Percentiles rank a stretch among this genome's conserved stretches.
phyloP scores from a whole-genome alignment of 1,139 yeast genomes.

The Lodderomyces beijingensis region DNA sequence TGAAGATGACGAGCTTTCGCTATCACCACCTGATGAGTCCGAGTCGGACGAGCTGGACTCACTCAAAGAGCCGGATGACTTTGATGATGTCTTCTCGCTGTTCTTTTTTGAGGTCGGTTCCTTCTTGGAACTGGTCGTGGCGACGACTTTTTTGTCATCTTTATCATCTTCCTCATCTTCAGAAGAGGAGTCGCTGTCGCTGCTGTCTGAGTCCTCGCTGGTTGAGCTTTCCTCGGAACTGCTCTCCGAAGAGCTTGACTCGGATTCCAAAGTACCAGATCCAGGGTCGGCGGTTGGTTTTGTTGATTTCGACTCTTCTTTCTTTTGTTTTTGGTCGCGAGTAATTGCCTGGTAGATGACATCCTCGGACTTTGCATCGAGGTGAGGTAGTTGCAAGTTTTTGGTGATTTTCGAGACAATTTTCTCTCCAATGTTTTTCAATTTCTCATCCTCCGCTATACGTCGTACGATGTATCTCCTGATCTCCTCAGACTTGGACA shows the following conservation, averaged over 20 bases:
- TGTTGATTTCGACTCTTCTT: slow-evolving; percentile 3
- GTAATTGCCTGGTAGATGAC: not conserved
- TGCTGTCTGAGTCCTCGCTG: slow-evolving; percentile 2
- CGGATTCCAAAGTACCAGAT: no score
- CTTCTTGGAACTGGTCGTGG: not conserved
- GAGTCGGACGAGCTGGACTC: slow-evolving; percentile 3
- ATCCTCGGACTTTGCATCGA: slow-evolving; percentile 2
- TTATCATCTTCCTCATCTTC: slow-evolving; percentile 1
- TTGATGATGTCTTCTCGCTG: not conserved
- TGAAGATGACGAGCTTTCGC: slow-evolving; percentile 1
- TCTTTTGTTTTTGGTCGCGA: no score
- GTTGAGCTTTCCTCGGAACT: slow-evolving; percentile 7
- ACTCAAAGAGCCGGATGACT: slow-evolving; percentile 2
- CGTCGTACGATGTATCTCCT: not conserved
- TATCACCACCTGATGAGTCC: not conserved
- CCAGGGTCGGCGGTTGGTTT: slow-evolving; percentile 13
- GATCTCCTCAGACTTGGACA: slow-evolving; percentile 1
- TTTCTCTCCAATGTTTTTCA: slow-evolving; percentile 1
- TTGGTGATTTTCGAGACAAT: slow-evolving; percentile 7
- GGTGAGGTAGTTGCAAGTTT: not conserved
- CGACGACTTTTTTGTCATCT: not conserved
- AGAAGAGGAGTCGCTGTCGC: slow-evolving; percentile 1
- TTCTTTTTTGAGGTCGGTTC: not conserved
- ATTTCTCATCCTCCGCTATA: slow-evolving; percentile 1
- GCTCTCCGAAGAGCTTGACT: slow-evolving; percentile 10